Evolutionary conservation across 805 yeast species (phyloP), one percentile per base, ranked within the genome.

Genomic region (Starmerella kuoi): DNA sequence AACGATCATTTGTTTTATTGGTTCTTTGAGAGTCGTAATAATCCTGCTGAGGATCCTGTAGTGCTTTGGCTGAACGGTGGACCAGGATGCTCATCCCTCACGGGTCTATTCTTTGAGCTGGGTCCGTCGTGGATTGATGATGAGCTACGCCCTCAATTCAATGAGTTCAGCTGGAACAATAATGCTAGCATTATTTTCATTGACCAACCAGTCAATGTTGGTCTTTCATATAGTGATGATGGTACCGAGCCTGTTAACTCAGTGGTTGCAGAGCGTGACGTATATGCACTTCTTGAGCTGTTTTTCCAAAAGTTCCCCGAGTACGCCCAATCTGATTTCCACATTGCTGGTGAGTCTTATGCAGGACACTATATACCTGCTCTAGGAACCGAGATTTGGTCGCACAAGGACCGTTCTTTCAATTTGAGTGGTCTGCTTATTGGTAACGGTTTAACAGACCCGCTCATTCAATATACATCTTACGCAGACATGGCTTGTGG

Each of bases 401-500:
- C 52, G 48, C 73, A 56, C 53, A 85, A n/a, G 76, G 94, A 72
- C 55, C 67, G 79, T 46, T 62, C 70, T 24, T 78, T 80, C 61
- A 74, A 85, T 59, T 68, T 86, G 54, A 66, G 82, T 20, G 81
- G 94, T 5, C 80, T 87, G 25, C 60, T 87, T 58, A 87, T 87
- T 58, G 97, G 97, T 48, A 87, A 87, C 62, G 96, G 96, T 43
- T 73, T 87, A 55, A 84, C 95, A 31, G 95, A 88, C 60, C 79
- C 94, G 8, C 67, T 78, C 46, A 69, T 72, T 39, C 95, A 86
- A 67, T 76, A 80, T 56, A 75, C 77, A 50, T 77, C 77, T 62
- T 83, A 81, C 58, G 77, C 79, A 61, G 93, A 91, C 55, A 87
- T 87, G 96, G 94, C 94, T 3, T 88, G 97, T 63, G 91, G 94